phyloP scores from a whole-genome alignment of 805 yeast genomes.

The Saccharomycopsis fermentans region DNA sequence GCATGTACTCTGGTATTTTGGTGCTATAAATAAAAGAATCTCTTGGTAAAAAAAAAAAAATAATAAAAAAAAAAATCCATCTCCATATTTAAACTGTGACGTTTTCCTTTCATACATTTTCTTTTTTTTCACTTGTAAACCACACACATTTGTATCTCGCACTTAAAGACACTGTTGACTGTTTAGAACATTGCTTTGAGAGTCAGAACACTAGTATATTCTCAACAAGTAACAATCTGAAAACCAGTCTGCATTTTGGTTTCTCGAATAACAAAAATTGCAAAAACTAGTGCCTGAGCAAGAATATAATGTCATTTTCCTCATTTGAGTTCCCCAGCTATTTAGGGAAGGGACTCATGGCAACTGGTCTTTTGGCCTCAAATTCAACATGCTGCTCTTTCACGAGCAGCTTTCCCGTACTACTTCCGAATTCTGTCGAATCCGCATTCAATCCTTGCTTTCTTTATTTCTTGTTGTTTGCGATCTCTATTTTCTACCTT shows the following conservation, averaged over 20 bases:
- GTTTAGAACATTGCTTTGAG: no score
- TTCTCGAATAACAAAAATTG: no score
- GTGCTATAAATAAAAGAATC: background rate
- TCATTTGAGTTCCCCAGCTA: slow-evolving; percentile 1
- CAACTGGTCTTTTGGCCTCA: background rate
- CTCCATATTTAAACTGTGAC: background rate
- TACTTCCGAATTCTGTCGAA: background rate
- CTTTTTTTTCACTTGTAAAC: no score
- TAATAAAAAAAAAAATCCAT: background rate
- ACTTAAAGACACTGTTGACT: no score
- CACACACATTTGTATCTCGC: no score
- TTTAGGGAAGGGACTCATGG: background rate
- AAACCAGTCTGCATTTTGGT: no score
- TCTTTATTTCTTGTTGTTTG: background rate
- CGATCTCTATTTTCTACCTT: background rate
- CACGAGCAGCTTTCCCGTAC: background rate
- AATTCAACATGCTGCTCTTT: background rate
- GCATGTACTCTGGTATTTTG: background rate
- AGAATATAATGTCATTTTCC: background rate
- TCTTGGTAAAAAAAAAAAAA: slow-evolving; percentile 1
- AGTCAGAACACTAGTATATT: no score
- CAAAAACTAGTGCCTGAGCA: no score
- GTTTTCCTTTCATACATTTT: background rate
- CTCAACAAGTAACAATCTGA: no score
- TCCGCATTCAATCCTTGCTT: slow-evolving; percentile 17